phyloP scores from a whole-genome alignment of 192 early-diverging fungal genomes.

The Chytriomyces sp. region DNA sequence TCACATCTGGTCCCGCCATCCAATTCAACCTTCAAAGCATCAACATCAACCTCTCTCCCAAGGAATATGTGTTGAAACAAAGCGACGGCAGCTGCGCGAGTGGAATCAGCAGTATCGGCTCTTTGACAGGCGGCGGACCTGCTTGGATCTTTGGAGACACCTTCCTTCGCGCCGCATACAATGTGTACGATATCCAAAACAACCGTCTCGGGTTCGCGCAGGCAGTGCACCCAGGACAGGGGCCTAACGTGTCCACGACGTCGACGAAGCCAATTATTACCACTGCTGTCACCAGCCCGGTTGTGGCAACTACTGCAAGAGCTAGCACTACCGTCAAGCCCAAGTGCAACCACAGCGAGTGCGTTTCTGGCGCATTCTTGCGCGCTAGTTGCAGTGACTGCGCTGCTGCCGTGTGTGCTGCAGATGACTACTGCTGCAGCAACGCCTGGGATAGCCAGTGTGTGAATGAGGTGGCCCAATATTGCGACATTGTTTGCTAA shows the following conservation, averaged over 20 bases:
- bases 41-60: slow-evolving; percentile 11
- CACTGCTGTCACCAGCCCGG: neutral
- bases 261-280: too few species aligned
- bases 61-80: slow-evolving; percentile 19
- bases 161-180: slow-evolving; percentile 41
- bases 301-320: neutral
- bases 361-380: neutral
- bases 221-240: slow-evolving; percentile 33
- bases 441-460: neutral
- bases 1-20: slow-evolving; percentile 17
- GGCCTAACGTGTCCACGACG: too few species aligned
- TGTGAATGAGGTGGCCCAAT: neutral
- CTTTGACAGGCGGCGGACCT: neutral
- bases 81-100: slow-evolving; percentile 32
- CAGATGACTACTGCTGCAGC: neutral
- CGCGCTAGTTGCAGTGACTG: neutral
- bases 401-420: neutral
- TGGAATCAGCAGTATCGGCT: slow-evolving; percentile 24
- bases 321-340: neutral
- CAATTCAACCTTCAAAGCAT: neutral
- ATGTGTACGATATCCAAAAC: slow-evolving; percentile 42
- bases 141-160: slow-evolving; percentile 42
- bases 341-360: neutral
- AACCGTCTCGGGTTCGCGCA: slow-evolving; percentile 33
- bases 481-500: neutral